phyloP scores from a whole-genome alignment of 2,329 filamentous ascomycete genomes.

The Penicillium sp. region DNA sequence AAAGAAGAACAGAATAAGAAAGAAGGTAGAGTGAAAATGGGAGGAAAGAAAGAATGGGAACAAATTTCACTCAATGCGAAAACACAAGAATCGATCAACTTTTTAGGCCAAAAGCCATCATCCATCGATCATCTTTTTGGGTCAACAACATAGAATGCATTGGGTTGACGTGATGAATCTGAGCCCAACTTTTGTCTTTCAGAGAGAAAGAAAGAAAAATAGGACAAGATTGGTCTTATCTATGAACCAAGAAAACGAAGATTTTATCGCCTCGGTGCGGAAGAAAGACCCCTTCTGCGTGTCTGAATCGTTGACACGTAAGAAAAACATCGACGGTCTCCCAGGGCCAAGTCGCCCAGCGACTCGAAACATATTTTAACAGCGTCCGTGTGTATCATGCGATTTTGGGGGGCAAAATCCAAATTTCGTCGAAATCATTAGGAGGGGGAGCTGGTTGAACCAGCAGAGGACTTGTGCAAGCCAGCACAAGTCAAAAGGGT shows the following conservation, averaged over 20 bases:
- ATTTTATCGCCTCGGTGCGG: background rate
- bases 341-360: slow-evolving; percentile 26
- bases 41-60: slow-evolving; percentile 18
- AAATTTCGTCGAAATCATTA: slow-evolving; percentile 32
- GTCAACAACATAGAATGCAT: slow-evolving; percentile 15
- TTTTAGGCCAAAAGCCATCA: slow-evolving; percentile 19
- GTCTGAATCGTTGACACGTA: background rate
- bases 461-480: slow-evolving; percentile 3
- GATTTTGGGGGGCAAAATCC: slow-evolving; percentile 22
- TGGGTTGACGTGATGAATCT: slow-evolving; percentile 9
- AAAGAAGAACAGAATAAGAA: slow-evolving; percentile 8
- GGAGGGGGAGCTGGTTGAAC: slow-evolving; percentile 4
- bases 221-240: background rate
- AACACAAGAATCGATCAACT: slow-evolving; percentile 26
- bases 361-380: slow-evolving; percentile 27
- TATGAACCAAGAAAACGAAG: background rate
- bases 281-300: slow-evolving; percentile 4
- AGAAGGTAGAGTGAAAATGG: background rate
- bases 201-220: slow-evolving; percentile 1
- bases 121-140: slow-evolving; percentile 19
- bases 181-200: background rate
- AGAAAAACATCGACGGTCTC: slow-evolving; percentile 5
- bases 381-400: slow-evolving; percentile 32
- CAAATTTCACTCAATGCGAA: slow-evolving; percentile 16
- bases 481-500: slow-evolving; percentile 2